Percentiles rank a stretch among this genome's conserved stretches.
Conservation (phyloP, 2,329 filamentous ascomycete species). For the Apiospora rasikravindrae region DNA sequence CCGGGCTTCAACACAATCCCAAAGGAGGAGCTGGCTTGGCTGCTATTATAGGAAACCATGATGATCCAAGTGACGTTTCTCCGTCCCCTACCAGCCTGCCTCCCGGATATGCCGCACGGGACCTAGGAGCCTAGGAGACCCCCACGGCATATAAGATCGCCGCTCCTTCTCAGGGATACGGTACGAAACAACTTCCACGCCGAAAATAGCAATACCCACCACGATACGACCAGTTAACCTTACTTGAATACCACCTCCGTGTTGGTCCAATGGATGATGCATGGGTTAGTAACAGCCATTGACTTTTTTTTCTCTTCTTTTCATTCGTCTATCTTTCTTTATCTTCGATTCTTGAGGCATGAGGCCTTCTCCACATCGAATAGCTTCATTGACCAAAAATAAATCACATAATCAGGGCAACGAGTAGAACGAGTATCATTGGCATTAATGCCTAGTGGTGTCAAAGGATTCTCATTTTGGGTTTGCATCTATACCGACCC, state of each 20-base stretch:
- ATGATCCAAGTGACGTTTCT: neutral
- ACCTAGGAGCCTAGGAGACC: neutral
- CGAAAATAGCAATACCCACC: slow-evolving; percentile 15
- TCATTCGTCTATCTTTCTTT: neutral
- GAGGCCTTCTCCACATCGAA: neutral
- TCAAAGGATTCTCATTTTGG: slow-evolving; percentile 18
- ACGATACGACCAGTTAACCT: neutral
- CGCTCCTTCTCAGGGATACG: neutral
- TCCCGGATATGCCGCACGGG: neutral
- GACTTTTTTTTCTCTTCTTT: neutral
- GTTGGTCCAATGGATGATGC: neutral
- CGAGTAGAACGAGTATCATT: neutral
- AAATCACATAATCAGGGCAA: neutral
- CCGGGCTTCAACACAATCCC: slow-evolving; percentile 2
- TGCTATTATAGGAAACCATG: neutral
- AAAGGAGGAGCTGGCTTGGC: neutral
- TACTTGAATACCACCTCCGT: neutral
- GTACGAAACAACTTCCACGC: slow-evolving; percentile 13
- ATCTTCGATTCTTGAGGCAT: neutral
- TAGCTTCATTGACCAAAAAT: neutral
- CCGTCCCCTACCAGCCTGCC: neutral
- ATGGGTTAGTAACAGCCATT: neutral
- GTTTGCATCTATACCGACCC: slow-evolving; percentile 16
- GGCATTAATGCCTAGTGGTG: neutral
- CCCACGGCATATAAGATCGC: slow-evolving; percentile 4